phyloP scores from a whole-genome alignment of 192 early-diverging fungal species.

The Spinellus fusiger region DNA sequence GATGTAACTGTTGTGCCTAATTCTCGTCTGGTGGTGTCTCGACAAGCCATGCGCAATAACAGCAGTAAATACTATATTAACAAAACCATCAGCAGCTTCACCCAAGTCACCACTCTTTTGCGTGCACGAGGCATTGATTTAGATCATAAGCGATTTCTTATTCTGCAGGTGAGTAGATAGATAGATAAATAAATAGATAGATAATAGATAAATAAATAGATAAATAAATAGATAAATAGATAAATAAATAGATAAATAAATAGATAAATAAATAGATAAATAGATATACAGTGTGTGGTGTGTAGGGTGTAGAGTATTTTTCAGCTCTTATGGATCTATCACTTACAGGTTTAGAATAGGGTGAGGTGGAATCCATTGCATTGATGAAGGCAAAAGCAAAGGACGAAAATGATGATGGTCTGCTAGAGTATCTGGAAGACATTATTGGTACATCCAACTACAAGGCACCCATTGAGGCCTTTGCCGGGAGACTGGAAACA shows the following conservation, averaged over 20 bases:
- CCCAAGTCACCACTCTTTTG: conserved; percentile 79
- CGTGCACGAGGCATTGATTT: conserved; percentile 86
- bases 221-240: no score
- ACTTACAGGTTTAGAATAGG: conserved; percentile 39
- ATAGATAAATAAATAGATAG: no score
- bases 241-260: no score
- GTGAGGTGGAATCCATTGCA: conserved; percentile 98
- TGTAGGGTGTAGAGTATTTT: not conserved
- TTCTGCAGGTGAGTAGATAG: conserved; percentile 88
- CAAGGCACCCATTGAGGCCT: conserved; percentile 78
- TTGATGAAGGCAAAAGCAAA: conserved; percentile 96
- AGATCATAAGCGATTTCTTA: conserved; percentile 97
- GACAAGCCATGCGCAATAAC: conserved; percentile 63
- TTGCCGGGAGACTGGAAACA: conserved; percentile 60
- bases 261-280: no score
- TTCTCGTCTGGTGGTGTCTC: conserved; percentile 73
- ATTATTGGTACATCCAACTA: conserved; percentile 93
- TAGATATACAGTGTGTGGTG: no score
- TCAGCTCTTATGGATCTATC: not conserved
- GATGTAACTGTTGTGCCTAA: conserved; percentile 53
- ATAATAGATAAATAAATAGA: no score
- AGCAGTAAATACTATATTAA: conserved; percentile 77
- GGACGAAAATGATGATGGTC: conserved; percentile 87
- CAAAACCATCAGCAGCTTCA: conserved; percentile 58
- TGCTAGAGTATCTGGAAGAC: conserved; percentile 97